phyloP scores from a whole-genome alignment of 306 rosid species.

The Echinosophora koreensis region DNA sequence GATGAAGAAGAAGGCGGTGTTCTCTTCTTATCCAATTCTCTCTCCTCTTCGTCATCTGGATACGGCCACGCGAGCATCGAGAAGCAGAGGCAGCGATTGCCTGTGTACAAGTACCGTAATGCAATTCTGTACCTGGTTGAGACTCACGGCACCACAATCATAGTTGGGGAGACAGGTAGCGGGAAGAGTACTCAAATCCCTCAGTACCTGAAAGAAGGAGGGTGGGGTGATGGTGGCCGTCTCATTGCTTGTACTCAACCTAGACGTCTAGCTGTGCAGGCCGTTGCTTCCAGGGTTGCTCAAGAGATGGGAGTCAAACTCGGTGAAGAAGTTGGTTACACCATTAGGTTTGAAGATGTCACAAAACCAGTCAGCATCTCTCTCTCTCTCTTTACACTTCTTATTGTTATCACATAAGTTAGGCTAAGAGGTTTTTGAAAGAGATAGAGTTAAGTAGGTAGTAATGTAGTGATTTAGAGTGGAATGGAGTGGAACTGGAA shows the following conservation, averaged over 20 bases:
- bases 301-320: slow-evolving; percentile 95
- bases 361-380: slow-evolving; percentile 67
- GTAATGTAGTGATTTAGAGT: no score
- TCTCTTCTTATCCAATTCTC: slow-evolving; percentile 68
- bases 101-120: slow-evolving; percentile 85
- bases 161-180: slow-evolving; percentile 97
- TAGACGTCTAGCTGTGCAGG: slow-evolving; percentile 91
- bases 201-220: slow-evolving; percentile 93
- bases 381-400: not conserved
- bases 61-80: slow-evolving; percentile 71
- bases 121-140: slow-evolving; percentile 86
- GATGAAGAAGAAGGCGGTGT: slow-evolving; percentile 98
- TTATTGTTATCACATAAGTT: not conserved
- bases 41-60: slow-evolving; percentile 49
- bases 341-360: slow-evolving; percentile 91
- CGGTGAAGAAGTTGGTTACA: slow-evolving; percentile 94
- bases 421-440: no score
- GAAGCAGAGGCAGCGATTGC: slow-evolving; percentile 88
- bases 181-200: slow-evolving; percentile 98
- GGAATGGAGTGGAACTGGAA: no score
- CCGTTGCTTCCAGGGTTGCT: slow-evolving; percentile 91
- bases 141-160: slow-evolving; percentile 82
- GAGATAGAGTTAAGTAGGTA: no score
- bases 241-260: slow-evolving; percentile 94
- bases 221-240: slow-evolving; percentile 94